Base-by-base conservation (phyloP, 345 rosid species). In the Viola odorata region DNA sequence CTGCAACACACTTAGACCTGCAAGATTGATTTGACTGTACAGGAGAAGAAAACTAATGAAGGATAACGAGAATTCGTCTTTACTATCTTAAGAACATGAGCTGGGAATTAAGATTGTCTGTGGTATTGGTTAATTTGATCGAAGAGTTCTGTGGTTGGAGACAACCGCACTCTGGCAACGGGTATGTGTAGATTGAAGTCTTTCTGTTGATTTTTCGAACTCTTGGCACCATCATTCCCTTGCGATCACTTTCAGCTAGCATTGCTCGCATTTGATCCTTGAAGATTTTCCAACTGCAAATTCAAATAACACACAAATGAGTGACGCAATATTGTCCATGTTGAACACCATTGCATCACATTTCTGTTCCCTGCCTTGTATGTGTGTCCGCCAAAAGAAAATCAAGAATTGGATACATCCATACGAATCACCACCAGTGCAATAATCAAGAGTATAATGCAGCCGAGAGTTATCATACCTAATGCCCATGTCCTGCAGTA, bases 111-210 rank as follows among this genome's bases (percentile, higher is more conserved):
- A 40, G 58, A 51, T 42, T 40, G 41, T 53, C 57, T 39, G 41
- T 23, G 50, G 68, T 54, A 15, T 68, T 63, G 23, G 81, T 67
- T 60, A 63, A 56, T 65, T 62, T 65, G 14, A 63, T 68, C 5
- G 70, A 72, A 45, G 88, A 74, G 78, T 86, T 82, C 39, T 78
- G 64, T 6, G 82, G 69, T 45, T 73, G 89, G 49, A 92, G 86
- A 69, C 96, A 92, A 16, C 79, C 76, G 41, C 96, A 87, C 68
- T 89, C 98, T 1, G 98, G 94, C 73, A 89, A 83, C 54, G 96
- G 98, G 62, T 78, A 89, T 0, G 83, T 74, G 75, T 92, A 89
- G 67, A 92, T 77, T 5, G 96, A 85, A 65, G 91, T 89, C 72
- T 92, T 87, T 36, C 98, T 72, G 82, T 87, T 89, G 75, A 89